Percentiles rank a stretch among this genome's conserved stretches.
phyloP scores from a whole-genome alignment of 2,329 filamentous ascomycete species.

The Pestalotiopsis sp. region DNA sequence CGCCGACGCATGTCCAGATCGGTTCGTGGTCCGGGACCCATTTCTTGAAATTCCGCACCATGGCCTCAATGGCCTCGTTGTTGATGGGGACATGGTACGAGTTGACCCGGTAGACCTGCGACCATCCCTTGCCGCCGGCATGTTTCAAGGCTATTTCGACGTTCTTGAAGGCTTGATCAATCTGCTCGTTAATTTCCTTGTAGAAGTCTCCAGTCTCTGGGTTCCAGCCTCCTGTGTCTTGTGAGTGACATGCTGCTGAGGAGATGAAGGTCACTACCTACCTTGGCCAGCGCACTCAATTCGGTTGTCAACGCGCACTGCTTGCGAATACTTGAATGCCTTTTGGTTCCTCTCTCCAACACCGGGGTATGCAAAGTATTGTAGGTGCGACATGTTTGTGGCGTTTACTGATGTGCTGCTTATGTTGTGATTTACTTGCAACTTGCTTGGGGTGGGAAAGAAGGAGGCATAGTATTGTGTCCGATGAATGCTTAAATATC shows the following conservation, averaged over 20 bases:
- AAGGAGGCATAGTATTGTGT: too few species aligned
- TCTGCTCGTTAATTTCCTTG: constrained; percentile 45
- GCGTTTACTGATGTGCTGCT: neutral
- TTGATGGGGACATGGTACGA: constrained; percentile 47
- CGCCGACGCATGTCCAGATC: constrained; percentile 56
- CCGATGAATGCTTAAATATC: too few species aligned
- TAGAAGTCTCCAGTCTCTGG: constrained; percentile 28
- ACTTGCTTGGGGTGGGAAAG: too few species aligned
- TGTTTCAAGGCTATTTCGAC: constrained; percentile 52
- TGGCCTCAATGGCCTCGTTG: constrained; percentile 40
- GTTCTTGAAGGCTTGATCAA: constrained; percentile 58
- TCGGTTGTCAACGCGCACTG: constrained; percentile 48
- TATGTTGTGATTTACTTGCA: neutral
- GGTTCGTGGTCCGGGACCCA: constrained; percentile 56
- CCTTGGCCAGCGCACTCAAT: constrained; percentile 52
- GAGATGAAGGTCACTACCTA: constrained; percentile 18
- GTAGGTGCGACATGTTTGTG: constrained; percentile 31
- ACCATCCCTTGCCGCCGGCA: constrained; percentile 59
- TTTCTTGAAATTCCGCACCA: constrained; percentile 50
- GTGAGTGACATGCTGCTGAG: neutral
- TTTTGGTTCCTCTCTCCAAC: constrained; percentile 31
- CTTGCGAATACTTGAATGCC: constrained; percentile 45
- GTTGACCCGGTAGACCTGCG: constrained; percentile 54
- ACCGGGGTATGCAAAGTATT: constrained; percentile 34
- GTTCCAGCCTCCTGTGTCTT: constrained; percentile 33